phyloP scores from a whole-genome alignment of 2,329 filamentous ascomycete species.

The Stachybotrys chartarum region DNA sequence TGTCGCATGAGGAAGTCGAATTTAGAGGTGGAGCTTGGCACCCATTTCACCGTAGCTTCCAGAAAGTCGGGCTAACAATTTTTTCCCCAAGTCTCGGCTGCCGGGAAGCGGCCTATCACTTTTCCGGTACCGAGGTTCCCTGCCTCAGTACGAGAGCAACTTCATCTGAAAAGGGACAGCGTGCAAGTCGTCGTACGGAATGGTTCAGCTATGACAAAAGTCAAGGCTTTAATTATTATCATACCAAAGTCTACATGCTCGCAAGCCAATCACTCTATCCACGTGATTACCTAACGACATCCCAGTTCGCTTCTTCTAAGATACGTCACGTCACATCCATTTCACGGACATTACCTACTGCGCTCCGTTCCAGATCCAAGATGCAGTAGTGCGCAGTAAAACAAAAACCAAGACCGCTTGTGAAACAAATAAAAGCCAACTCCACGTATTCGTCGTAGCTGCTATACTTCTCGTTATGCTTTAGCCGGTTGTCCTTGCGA shows the following conservation, averaged over 20 bases:
- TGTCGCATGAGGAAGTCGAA: slow-evolving; percentile 10
- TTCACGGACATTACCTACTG: background rate
- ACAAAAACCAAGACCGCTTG: too few species aligned
- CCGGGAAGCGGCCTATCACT: slow-evolving; percentile 18
- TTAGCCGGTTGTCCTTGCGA: slow-evolving; percentile 17
- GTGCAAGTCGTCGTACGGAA: too few species aligned
- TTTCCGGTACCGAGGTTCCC: slow-evolving; percentile 21
- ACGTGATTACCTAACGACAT: background rate
- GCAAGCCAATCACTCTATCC: background rate
- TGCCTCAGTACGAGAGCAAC: too few species aligned
- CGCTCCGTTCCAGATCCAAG: background rate
- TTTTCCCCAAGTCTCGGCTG: slow-evolving; percentile 14
- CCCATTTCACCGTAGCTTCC: slow-evolving; percentile 31
- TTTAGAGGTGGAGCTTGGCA: slow-evolving; percentile 19
- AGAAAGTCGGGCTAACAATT: slow-evolving; percentile 28
- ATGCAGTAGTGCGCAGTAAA: too few species aligned
- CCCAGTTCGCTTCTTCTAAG: background rate
- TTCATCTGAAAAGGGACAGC: too few species aligned
- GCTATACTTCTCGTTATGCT: background rate
- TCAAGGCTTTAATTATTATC: background rate
- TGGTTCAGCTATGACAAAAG: background rate
- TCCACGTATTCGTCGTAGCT: too few species aligned
- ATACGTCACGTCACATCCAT: background rate
- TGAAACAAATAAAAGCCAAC: too few species aligned
- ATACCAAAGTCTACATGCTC: background rate